A percentile compares a stretch with the other conserved stretches of the same genome.
Conservation (phyloP, 306 rosid species). For the Sechiopsis laciniata region DNA sequence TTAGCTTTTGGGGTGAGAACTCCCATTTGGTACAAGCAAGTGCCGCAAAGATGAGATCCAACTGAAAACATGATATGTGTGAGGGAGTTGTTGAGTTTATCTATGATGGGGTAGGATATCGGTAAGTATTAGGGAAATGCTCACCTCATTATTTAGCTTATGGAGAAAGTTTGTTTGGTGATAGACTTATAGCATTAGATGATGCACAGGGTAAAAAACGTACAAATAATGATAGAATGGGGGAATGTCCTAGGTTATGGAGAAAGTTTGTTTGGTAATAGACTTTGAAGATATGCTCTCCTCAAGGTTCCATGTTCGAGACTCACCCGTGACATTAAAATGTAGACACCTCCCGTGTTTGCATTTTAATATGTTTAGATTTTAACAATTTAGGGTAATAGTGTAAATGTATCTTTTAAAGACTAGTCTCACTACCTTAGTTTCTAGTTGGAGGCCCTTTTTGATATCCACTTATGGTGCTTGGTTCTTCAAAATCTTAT, state of each 20-base stretch:
- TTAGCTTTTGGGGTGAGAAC: slow-evolving; percentile 9
- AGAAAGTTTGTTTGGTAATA: too few species aligned
- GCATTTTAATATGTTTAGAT: neutral
- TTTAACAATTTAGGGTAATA: neutral
- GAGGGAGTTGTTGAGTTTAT: slow-evolving; percentile 2
- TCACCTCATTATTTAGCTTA: slow-evolving; percentile 9
- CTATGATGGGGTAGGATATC: neutral
- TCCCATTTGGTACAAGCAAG: neutral
- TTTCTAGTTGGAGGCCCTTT: neutral
- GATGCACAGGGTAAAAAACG: neutral
- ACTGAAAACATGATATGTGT: neutral
- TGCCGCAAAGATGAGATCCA: neutral
- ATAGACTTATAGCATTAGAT: neutral
- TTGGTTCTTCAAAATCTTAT: too few species aligned
- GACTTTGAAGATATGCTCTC: too few species aligned
- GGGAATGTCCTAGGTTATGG: too few species aligned
- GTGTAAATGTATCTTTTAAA: neutral
- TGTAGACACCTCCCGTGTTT: neutral
- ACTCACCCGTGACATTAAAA: too few species aligned
- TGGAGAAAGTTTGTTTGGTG: slow-evolving; percentile 1
- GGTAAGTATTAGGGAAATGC: neutral
- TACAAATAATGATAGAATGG: neutral
- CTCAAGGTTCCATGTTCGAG: too few species aligned
- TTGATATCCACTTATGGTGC: too few species aligned
- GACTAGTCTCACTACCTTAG: neutral